Conservation (phyloP, 1,139 yeast genomes). For the Yamadazyma triangularis region DNA sequence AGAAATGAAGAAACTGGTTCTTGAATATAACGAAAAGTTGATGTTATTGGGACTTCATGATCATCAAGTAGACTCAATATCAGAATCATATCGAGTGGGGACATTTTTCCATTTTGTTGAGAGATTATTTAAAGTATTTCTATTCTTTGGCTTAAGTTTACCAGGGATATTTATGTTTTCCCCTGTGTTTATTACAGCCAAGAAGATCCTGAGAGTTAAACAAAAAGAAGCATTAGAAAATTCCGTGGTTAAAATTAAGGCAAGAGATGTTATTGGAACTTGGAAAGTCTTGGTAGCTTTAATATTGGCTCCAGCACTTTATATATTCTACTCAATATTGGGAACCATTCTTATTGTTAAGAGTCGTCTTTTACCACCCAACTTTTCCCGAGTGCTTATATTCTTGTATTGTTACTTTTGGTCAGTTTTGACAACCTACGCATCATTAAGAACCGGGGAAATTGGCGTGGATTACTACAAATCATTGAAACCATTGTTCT, state of each 20-base stretch:
- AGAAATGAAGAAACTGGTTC: conserved; percentile 28
- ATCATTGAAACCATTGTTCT: conserved; percentile 34
- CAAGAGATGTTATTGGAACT: conserved; percentile 43
- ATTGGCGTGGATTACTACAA: conserved; percentile 38
- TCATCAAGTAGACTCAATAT: conserved; percentile 38
- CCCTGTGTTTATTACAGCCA: conserved; percentile 39
- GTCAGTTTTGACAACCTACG: conserved; percentile 40
- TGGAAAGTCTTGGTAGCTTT: conserved; percentile 46
- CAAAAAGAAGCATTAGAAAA: conserved; percentile 40
- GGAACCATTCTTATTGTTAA: conserved; percentile 30
- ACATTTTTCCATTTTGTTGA: conserved; percentile 23
- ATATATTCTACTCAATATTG: conserved; percentile 36
- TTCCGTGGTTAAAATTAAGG: conserved; percentile 41
- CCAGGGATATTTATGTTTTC: conserved; percentile 44
- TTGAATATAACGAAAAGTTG: conserved; percentile 31
- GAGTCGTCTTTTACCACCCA: no score
- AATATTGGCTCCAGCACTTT: conserved; percentile 39
- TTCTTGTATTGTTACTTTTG: conserved; percentile 32
- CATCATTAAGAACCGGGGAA: conserved; percentile 41
- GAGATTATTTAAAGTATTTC: conserved; percentile 27
- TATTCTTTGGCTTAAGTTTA: conserved; percentile 33
- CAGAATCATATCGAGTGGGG: conserved; percentile 22
- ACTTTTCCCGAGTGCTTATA: conserved; percentile 12
- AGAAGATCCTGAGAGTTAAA: conserved; percentile 30
- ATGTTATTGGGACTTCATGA: conserved; percentile 37